Base-by-base conservation (phyloP, 108 stramenopile species). In the Epipyxis sp. region DNA sequence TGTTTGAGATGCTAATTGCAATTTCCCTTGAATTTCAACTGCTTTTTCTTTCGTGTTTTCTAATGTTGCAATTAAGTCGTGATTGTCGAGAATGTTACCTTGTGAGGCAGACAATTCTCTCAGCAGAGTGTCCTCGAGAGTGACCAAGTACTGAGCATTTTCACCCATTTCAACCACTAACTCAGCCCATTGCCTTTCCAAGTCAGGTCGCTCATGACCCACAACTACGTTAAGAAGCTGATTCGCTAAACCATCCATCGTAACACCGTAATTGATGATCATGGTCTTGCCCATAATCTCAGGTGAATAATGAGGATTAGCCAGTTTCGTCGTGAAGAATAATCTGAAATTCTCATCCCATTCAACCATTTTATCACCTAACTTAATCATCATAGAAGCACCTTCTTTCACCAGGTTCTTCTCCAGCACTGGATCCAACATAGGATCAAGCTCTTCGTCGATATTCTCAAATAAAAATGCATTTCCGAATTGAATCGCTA, bases 231-330 rank as follows among this genome's bases (percentile, higher is more conserved):
- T 89, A 20, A 90, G 77, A 27, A 90, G 86, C 85, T 90, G 90
- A 62, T 89, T 85, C 1, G 87, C 87, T 27, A 90, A 80, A 1
- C 90, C 90, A 50, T 88, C 81, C 80, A 87, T 69, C 0, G 90
- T 90, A 6, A 90, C 90, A 59, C 86, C 82, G 83, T 90, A 90
- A 82, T 90, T 90, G 69, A 90, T 88, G 29, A 90, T 79, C 86
- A 87, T 86, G 1, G 89, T 89, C 83, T 90, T 90, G 40, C 89
- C 88, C 90, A 90, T 90, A 39, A 89, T 86, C 76, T 90, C 90
- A 25, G 90, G 90, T 13, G 85, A 81, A 85, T 89, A 90, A 61
- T 88, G 85, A 25, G 90, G 90, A 67, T 90, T 90, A 37, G 83
- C 84, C 16, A 90, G 82, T 80, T 90, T 90, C 44, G 86, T 87